Evolutionary conservation across 139 green algal species (phyloP).

Genomic region (Chlamydomonas sp.): DNA sequence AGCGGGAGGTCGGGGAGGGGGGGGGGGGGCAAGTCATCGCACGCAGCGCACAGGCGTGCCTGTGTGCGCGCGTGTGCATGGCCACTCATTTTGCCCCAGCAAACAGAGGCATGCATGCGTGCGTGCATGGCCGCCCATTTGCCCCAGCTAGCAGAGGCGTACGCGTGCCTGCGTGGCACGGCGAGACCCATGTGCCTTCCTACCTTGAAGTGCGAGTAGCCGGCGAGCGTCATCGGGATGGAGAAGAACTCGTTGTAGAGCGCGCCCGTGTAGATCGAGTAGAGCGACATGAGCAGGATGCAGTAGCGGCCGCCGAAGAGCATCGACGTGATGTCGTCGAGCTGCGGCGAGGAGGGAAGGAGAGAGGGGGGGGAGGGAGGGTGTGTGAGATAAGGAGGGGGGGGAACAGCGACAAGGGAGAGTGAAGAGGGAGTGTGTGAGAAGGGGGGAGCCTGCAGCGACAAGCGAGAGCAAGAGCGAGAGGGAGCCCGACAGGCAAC

Average conservation of each 20-base stretch:
- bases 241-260: slow-evolving; percentile 99
- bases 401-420: not conserved
- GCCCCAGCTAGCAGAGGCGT: too few species aligned
- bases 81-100: too few species aligned
- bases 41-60: too few species aligned
- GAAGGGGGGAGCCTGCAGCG: not conserved
- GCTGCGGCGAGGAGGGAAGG: slow-evolving; percentile 11
- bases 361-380: not conserved
- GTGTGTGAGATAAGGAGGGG: not conserved
- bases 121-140: too few species aligned
- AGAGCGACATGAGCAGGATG: slow-evolving; percentile 94
- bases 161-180: too few species aligned
- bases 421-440: not conserved
- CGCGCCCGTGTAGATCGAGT: slow-evolving; percentile 90
- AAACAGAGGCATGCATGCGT: too few species aligned
- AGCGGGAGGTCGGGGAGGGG: too few species aligned
- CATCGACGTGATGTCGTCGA: slow-evolving; percentile 91
- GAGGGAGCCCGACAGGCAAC: not conserved
- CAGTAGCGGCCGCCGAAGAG: slow-evolving; percentile 87
- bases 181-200: too few species aligned
- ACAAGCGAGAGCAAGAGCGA: not conserved
- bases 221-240: slow-evolving; percentile 84
- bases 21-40: too few species aligned
- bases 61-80: too few species aligned
- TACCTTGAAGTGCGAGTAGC: slow-evolving; percentile 29